A percentile compares a stretch with the other conserved stretches of the same genome.
phyloP scores from a whole-genome alignment of 1,284 basidiomycete genomes.

The Ustilago lituana region DNA sequence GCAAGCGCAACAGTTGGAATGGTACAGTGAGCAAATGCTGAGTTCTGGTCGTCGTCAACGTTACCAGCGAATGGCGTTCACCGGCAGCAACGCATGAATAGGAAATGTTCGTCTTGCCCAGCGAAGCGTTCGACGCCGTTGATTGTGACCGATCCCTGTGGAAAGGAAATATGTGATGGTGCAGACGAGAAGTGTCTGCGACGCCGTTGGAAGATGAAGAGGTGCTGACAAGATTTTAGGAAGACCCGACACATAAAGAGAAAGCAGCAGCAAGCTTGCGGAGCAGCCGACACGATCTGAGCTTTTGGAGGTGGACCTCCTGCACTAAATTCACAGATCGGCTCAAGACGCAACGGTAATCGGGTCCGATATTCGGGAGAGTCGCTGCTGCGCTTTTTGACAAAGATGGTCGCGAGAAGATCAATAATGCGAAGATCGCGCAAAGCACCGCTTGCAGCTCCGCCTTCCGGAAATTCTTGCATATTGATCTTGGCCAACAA shows the following conservation, averaged over 20 bases:
- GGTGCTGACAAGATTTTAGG: conserved; percentile 1
- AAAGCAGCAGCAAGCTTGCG: not conserved
- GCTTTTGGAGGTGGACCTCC: not conserved
- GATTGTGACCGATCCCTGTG: not conserved
- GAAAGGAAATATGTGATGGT: not conserved
- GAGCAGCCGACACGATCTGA: not conserved
- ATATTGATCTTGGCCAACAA: too few species aligned
- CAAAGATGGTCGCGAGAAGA: conserved; percentile 2
- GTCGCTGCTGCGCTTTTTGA: conserved; percentile 12
- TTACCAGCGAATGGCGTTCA: not conserved
- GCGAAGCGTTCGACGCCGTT: not conserved
- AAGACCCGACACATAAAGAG: conserved; percentile 18
- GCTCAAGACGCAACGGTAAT: not conserved
- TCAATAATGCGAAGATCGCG: not conserved
- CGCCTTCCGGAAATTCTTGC: conserved; percentile 9
- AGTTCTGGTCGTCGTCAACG: not conserved
- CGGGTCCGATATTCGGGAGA: too few species aligned
- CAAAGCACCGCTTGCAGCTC: conserved; percentile 1
- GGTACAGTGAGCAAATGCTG: not conserved
- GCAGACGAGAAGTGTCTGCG: not conserved
- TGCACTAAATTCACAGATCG: conserved; percentile 2
- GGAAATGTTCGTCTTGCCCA: not conserved
- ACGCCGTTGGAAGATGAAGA: not conserved
- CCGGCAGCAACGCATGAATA: conserved; percentile 9
- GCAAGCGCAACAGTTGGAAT: too few species aligned